These are phyloP conservation scores for Apiotrichum gracile DNA, from an alignment of 1,284 basidiomycete genomes.

Conservation along the genomic window DNA sequence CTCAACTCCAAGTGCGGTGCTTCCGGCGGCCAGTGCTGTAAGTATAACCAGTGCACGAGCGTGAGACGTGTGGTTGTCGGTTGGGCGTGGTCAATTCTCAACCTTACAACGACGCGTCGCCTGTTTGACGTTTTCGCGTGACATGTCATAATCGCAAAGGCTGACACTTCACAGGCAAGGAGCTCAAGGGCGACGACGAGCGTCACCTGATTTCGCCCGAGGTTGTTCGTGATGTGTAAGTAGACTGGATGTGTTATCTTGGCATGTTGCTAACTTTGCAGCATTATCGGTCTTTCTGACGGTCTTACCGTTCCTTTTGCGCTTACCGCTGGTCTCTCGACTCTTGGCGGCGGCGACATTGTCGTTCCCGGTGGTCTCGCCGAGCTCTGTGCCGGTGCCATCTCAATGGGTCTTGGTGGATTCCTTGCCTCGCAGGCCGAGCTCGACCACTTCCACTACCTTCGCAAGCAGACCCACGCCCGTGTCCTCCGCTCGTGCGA, in stretches of 20 bases:
- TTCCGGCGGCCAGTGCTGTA: constrained; percentile 34
- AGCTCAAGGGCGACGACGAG: constrained; percentile 49
- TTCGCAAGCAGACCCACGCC: constrained; percentile 65
- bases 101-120: neutral
- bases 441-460: constrained; percentile 85
- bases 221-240: constrained; percentile 48
- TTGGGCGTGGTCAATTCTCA: too few species aligned
- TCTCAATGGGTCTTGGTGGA: constrained; percentile 93
- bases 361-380: constrained; percentile 88
- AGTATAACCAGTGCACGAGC: constrained; percentile 8
- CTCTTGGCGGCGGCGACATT: constrained; percentile 76
- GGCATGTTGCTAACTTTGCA: constrained; percentile 36
- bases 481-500: constrained; percentile 80
- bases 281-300: constrained; percentile 90
- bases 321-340: constrained; percentile 73
- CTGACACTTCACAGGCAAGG: constrained; percentile 31
- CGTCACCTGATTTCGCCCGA: constrained; percentile 47
- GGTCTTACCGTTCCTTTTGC: constrained; percentile 94
- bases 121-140: too few species aligned
- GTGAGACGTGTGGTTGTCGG: neutral
- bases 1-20: constrained; percentile 41
- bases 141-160: neutral
- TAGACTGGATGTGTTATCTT: constrained; percentile 3
- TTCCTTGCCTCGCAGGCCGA: constrained; percentile 96
- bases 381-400: constrained; percentile 89